Percentiles rank a stretch among this genome's conserved stretches.
Evolutionary conservation across 306 rosid species (phyloP).

Genomic region (Geum urbanum): DNA sequence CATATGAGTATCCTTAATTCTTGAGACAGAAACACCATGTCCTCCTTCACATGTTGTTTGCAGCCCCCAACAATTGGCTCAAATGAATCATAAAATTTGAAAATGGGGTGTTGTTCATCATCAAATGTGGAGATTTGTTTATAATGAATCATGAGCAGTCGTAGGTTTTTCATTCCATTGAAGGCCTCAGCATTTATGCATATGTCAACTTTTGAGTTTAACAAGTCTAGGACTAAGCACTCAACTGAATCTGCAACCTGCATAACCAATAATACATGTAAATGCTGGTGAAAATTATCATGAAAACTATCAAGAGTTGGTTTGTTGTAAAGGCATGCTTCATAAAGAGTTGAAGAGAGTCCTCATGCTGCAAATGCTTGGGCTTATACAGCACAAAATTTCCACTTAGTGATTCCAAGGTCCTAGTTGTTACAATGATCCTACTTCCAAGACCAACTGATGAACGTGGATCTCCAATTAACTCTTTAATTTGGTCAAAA

Average conservation of each 20-base stretch:
- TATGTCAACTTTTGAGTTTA: too few relatives aligned
- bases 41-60: background rate
- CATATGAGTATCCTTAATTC: slow-evolving; percentile 21
- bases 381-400: background rate
- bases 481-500: too few relatives aligned
- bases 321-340: slow-evolving; percentile 4
- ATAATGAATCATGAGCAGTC: background rate
- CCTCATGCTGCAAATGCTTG: slow-evolving; percentile 1
- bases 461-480: too few relatives aligned
- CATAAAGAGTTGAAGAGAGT: slow-evolving; percentile 11
- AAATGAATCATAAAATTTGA: too few relatives aligned
- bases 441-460: too few relatives aligned
- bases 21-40: background rate
- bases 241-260: too few relatives aligned
- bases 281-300: too few relatives aligned
- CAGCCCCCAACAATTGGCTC: too few relatives aligned
- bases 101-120: background rate
- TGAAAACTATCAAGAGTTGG: too few relatives aligned
- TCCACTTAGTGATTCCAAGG: background rate
- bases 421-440: too few relatives aligned
- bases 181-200: slow-evolving; percentile 27
- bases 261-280: too few relatives aligned
- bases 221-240: too few relatives aligned
- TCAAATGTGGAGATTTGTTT: background rate
- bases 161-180: slow-evolving; percentile 18